These are phyloP conservation scores for Spergularia bocconei DNA, from an alignment of 148 eudicot genomes.

Conservation along the genomic window DNA sequence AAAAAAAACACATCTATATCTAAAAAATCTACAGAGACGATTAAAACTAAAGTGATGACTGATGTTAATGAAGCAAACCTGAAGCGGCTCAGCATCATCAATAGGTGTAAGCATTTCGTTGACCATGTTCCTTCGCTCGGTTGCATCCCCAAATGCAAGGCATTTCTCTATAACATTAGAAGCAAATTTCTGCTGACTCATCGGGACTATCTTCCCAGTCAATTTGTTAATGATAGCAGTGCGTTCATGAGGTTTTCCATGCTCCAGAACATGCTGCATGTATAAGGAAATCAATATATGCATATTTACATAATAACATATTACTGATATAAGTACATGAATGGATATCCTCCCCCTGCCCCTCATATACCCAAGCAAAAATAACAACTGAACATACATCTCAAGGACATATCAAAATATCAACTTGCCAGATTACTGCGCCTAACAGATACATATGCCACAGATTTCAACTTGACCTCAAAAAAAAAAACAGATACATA, in stretches of 20 bases:
- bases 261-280: slow-evolving; percentile 82
- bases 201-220: slow-evolving; percentile 77
- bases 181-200: slow-evolving; percentile 96
- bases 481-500: too few species aligned
- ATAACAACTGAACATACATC: neutral
- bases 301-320: neutral
- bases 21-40: slow-evolving; percentile 3
- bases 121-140: slow-evolving; percentile 61
- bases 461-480: too few species aligned
- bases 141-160: slow-evolving; percentile 70
- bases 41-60: neutral
- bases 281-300: neutral
- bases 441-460: too few species aligned
- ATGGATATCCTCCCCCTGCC: neutral
- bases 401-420: neutral
- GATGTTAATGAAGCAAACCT: slow-evolving; percentile 36
- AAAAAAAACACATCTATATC: neutral
- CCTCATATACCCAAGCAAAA: neutral
- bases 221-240: slow-evolving; percentile 59
- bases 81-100: slow-evolving; percentile 88
- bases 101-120: slow-evolving; percentile 74
- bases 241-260: slow-evolving; percentile 84
- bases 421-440: too few species aligned
- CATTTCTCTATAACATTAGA: slow-evolving; percentile 90
- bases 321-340: neutral